These are phyloP conservation scores for Musa itinerans DNA, from an alignment of 176 grass and related monocot genomes.

Conservation along the genomic window DNA sequence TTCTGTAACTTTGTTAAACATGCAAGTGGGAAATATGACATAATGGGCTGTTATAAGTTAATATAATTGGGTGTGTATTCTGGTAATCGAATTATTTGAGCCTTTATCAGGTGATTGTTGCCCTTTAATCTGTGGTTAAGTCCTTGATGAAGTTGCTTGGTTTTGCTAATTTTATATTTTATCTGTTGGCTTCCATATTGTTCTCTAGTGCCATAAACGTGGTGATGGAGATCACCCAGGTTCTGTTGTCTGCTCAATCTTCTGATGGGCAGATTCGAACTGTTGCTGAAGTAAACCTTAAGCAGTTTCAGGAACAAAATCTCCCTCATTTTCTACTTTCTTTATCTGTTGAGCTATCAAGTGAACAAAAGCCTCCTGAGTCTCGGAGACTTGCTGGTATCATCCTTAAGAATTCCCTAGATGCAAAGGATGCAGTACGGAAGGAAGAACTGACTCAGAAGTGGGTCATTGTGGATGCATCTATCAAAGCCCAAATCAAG, in stretches of 20 bases:
- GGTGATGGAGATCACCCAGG: slow-evolving; percentile 67
- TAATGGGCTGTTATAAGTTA: too few relatives aligned
- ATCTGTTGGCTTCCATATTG: not conserved
- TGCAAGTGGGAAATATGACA: too few relatives aligned
- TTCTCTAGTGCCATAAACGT: slow-evolving; percentile 15
- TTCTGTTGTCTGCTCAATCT: slow-evolving; percentile 64
- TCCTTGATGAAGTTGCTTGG: too few relatives aligned
- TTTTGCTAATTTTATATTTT: not conserved
- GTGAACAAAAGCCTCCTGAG: slow-evolving; percentile 56
- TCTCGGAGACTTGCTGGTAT: slow-evolving; percentile 78
- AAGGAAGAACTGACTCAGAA: slow-evolving; percentile 52
- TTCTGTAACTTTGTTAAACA: too few relatives aligned
- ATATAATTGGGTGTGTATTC: too few relatives aligned
- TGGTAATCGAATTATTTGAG: too few relatives aligned
- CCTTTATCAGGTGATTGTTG: too few relatives aligned
- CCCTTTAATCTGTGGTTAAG: too few relatives aligned
- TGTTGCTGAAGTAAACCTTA: slow-evolving; percentile 49
- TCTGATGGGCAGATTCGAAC: slow-evolving; percentile 57
- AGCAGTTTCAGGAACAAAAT: slow-evolving; percentile 86
- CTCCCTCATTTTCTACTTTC: slow-evolving; percentile 75
- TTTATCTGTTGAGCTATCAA: slow-evolving; percentile 60
- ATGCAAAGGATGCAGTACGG: slow-evolving; percentile 49
- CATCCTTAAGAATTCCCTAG: slow-evolving; percentile 81
- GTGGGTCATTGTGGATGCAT: slow-evolving; percentile 60
- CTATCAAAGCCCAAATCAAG: slow-evolving; percentile 67